Evolutionary conservation across 345 rosid species (phyloP), one percentile per base, ranked within the genome.

Genomic region (Citrus maxima): DNA sequence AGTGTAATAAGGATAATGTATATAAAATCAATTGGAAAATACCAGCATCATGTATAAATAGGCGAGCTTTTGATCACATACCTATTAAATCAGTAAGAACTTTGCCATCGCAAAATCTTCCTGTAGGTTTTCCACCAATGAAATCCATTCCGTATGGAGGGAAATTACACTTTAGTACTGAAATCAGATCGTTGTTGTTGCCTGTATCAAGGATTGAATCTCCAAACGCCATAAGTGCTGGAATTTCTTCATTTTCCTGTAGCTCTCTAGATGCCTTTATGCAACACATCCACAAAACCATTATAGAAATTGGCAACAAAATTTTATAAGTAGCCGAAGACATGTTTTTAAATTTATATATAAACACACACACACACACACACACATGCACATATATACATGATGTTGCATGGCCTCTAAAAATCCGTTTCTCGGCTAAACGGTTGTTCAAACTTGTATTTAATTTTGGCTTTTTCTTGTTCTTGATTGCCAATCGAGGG

Each of bases 191-290:
- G 76, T 84, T 84, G 62, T 79, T 87, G 42, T 78, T 87, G 66
- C 89, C 87, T 0, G 86, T 76, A 61, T 87, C 89, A 7, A 87
- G 75, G 34, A 87, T 84, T 12, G 89, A 84, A 76, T 87, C 89
- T 51, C 89, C 89, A 8, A 87, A 87, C 0, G 80, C 80, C 5
- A 80, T 27, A 19, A 87, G 28, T 22, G 88, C 86, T 2, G 87
- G 51, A 67, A 77, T 46, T 56, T 70, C 25, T 35, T 24, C 54
- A 21, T 75, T 80, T 22, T 42, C 35, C 1, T 63, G 18, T 46
- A 3, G 51, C 51, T 46, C 51, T 46, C 18, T 25, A 7, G 54
- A 67, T n/a, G 54, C 28, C 72, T 38, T 4, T 12, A 19, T 38
- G 72, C 54, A 9, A 65, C 40, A 18, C 4, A 32, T 65, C 13